Base-by-base conservation (phyloP, 129 eudicot genomes). In the Heracleum sosnowskyi region DNA sequence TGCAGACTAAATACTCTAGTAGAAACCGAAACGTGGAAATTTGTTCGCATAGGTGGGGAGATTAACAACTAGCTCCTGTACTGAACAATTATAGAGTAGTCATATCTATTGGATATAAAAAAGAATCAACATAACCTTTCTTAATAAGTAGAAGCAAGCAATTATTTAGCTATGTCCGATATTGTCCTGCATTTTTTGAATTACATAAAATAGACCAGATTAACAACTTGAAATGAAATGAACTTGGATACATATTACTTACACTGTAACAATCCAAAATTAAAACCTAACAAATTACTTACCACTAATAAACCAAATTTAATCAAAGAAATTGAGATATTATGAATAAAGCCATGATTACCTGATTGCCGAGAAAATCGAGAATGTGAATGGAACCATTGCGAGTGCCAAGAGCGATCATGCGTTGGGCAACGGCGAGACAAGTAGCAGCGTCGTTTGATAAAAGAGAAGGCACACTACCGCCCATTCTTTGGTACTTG, bases 321-420 rank as follows among this genome's bases (percentile, higher is more conserved):
- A 57, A 24, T 24, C 11, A n/a, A n/a, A 49, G 36, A 68, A 20
- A 63, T 79, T 22, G 28, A 49, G 13, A 69, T 13, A 71, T 37
- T 0, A 3, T 9, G 1, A 9, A 35, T 15, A n/a, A 57, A 57
- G 0, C 7, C 7, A 71, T 8, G 5, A 79, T 16, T 36, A 91
- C 98, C 83, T 89, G 98, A 88, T 94, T 89, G 46, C 98, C 98
- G 29, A 94, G 92, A 73, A 94, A 94, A 91, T 94, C 98, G 20
- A 94, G 98, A 29, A 94, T 91, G 85, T 94, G 97, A 24, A 94
- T 83, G 24, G 84, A 40, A 66, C 98, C 98, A 17, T 49, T 82
- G 68, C 88, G 98, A 75, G 98, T 94, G 46, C 98, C 98, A 55
- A 94, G 97, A 34, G 96, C 96, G 87, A 94, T 91, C 98, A 94